Evolutionary conservation across 1,284 basidiomycete species (phyloP), one percentile per base, ranked within the genome.

Genomic region (Boletellus deceptivus): DNA sequence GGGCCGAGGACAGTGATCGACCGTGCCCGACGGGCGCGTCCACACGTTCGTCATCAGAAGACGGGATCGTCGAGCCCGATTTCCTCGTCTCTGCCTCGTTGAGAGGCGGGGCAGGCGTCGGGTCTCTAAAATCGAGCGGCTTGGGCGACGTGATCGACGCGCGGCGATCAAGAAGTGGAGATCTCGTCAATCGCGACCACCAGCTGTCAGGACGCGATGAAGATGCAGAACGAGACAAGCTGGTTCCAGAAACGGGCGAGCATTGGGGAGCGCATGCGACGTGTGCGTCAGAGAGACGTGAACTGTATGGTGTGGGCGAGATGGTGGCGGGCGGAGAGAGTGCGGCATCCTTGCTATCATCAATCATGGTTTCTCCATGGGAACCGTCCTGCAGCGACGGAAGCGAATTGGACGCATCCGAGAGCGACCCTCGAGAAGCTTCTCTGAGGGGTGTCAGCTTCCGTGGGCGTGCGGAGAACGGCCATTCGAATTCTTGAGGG

Each of bases 121-220:
- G 87, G 64, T 91, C 88, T 36, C 85, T 78, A 63, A 89, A 79
- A 25, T 86, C 82, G 14, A 78, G 52, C 71, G 3, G 77, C 71
- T 58, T 78, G 74, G 56, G 79, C 81, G 54, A 78, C 71, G 39
- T 63, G 42, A 68, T 63, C 24, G 66, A 63, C 27, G 65, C 55
- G 14, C 68, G 68, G 43, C 73, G 70, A 34, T 76, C 75, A 31
- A 77, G 64, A 5, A 78, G 54, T 1, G 76, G 67, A 3, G 73
- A 66, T 56, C 70, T 71, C 9, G 74, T 60, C 53, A 79, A 70
- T 18, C 75, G 69, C 7, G 64, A 55, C 78, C 78, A 79, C 77
- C 78, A 78, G 41, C 62, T 72, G 55, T 75, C 70, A 17, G 68
- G 73, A 22, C 75, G 70, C 34, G 68, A 67, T 50, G 73, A 66